These are phyloP conservation scores for Alternaria metachromatica DNA, from an alignment of 2,329 filamentous ascomycete genomes.

Conservation along the genomic window DNA sequence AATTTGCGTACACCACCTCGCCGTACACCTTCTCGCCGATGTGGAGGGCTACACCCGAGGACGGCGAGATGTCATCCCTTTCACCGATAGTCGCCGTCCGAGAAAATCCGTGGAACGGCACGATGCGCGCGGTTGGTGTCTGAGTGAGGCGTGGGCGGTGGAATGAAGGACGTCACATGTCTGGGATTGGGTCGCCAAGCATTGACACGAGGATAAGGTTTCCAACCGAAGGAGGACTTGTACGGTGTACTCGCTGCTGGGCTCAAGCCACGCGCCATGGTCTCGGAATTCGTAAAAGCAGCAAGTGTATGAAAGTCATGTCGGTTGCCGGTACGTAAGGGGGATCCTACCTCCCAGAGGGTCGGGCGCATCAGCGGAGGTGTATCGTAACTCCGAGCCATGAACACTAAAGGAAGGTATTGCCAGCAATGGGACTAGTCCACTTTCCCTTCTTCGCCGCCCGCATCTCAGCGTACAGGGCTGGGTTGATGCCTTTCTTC, in stretches of 20 bases:
- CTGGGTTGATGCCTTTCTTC: slow-evolving; percentile 57
- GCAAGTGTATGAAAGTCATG: not conserved
- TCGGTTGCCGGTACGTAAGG: not conserved
- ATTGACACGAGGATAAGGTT: not conserved
- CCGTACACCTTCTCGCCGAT: not conserved
- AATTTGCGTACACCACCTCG: not conserved
- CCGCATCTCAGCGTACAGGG: slow-evolving; percentile 57
- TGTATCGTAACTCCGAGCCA: not conserved
- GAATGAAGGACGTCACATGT: not conserved
- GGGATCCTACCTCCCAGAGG: not conserved
- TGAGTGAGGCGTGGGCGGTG: not conserved
- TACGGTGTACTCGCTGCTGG: not conserved
- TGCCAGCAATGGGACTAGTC: slow-evolving; percentile 45
- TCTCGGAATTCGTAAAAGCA: not conserved
- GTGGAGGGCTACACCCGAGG: not conserved
- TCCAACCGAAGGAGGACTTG: not conserved
- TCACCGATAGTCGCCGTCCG: not conserved
- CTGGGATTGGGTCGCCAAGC: not conserved
- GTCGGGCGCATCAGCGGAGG: not conserved
- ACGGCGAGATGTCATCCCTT: not conserved
- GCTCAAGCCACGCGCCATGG: not conserved
- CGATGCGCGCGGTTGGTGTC: not conserved
- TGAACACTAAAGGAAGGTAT: slow-evolving; percentile 37
- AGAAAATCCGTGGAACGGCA: not conserved
- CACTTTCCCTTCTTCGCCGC: slow-evolving; percentile 51